Evolutionary conservation across 73 alveolate genomes (phyloP).

Genomic region (Breviolum minutum): DNA sequence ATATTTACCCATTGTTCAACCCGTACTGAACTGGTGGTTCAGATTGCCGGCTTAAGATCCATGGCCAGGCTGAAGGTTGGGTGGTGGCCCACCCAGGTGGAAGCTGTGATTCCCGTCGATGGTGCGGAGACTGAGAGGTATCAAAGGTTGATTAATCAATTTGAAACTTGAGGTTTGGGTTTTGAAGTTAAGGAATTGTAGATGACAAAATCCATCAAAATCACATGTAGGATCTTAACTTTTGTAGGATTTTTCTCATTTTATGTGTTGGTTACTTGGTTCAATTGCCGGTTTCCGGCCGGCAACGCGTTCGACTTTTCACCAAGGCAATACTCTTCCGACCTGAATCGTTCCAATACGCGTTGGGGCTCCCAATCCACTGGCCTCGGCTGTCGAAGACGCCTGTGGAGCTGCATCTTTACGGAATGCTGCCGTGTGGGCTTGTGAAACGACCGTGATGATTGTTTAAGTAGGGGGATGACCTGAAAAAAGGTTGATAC

Average conservation of each 20-base stretch:
- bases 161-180: neutral
- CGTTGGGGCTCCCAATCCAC: constrained; percentile 89
- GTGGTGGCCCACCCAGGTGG: constrained; percentile 82
- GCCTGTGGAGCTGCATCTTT: constrained; percentile 68
- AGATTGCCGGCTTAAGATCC: no score
- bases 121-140: neutral
- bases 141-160: neutral
- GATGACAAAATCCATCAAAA: neutral
- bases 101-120: constrained; percentile 10
- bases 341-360: constrained; percentile 47
- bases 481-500: no score
- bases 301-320: no score
- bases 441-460: neutral
- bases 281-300: no score
- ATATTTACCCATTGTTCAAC: no score
- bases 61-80: constrained; percentile 84
- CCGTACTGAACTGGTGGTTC: neutral
- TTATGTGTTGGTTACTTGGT: neutral
- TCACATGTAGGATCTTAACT: neutral
- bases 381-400: constrained; percentile 51
- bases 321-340: constrained; percentile 72
- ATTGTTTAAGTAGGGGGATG: no score
- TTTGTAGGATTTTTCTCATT: neutral
- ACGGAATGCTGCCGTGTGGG: constrained; percentile 53
- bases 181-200: neutral